These are phyloP conservation scores for Mycena olivaceomarginata DNA, from an alignment of 768 basidiomycete species.

Conservation along the genomic window DNA sequence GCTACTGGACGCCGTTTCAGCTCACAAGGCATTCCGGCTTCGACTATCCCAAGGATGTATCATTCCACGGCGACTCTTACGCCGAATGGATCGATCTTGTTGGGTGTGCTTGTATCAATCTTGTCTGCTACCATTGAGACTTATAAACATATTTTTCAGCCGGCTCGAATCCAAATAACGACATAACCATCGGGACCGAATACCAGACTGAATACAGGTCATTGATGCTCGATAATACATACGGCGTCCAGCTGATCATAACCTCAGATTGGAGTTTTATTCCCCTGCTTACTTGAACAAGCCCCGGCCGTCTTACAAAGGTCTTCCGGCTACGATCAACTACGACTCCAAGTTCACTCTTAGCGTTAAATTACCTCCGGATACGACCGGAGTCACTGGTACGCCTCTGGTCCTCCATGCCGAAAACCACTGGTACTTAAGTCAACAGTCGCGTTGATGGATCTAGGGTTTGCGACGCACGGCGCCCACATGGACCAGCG, in stretches of 20 bases:
- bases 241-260: neutral
- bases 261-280: slow-evolving; percentile 25
- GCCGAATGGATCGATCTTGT: slow-evolving; percentile 3
- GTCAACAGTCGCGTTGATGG: slow-evolving; percentile 28
- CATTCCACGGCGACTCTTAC: neutral
- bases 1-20: neutral
- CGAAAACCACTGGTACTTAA: slow-evolving; percentile 6
- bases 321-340: neutral
- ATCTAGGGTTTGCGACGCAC: neutral
- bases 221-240: slow-evolving; percentile 3
- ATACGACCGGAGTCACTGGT: slow-evolving; percentile 13
- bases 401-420: slow-evolving; percentile 12
- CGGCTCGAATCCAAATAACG: slow-evolving; percentile 69
- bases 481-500: neutral
- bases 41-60: neutral
- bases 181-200: slow-evolving; percentile 25
- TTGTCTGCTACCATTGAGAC: neutral
- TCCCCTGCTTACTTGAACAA: neutral
- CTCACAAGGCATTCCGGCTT: neutral
- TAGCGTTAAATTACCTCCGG: neutral
- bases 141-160: neutral
- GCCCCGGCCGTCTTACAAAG: neutral
- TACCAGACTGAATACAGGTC: slow-evolving; percentile 28
- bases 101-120: neutral
- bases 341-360: slow-evolving; percentile 2